Conservation (phyloP, 768 basidiomycete genomes). For the Sporobolomyces phaffii region DNA sequence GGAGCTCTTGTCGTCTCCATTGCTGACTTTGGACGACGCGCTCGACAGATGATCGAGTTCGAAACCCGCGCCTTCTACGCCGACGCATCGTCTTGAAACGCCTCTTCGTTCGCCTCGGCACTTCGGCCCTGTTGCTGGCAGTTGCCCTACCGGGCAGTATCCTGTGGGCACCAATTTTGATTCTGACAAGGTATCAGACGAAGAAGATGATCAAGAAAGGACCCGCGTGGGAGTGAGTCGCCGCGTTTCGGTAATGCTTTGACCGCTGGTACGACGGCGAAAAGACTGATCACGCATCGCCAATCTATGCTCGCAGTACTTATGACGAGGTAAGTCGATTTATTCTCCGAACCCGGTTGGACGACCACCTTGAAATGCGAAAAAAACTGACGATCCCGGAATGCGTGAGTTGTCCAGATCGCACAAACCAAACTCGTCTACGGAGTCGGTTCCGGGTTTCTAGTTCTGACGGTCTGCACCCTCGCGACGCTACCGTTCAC, state of each 20-base stretch:
- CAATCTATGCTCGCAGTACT: conserved; percentile 13
- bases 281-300: not conserved
- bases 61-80: conserved; percentile 54
- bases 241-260: too few species aligned
- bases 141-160: conserved; percentile 69
- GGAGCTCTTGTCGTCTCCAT: too few species aligned
- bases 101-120: conserved; percentile 60
- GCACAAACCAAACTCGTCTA: conserved; percentile 52
- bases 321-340: conserved; percentile 31
- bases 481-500: conserved; percentile 61
- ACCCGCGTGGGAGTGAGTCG: conserved; percentile 33
- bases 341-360: not conserved
- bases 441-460: conserved; percentile 66
- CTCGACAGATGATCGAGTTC: conserved; percentile 65
- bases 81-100: conserved; percentile 58
- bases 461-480: conserved; percentile 59
- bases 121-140: conserved; percentile 59
- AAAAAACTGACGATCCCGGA: too few species aligned
- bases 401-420: not conserved
- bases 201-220: conserved; percentile 66
- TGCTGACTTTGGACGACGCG: too few species aligned
- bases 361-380: too few species aligned
- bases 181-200: conserved; percentile 63
- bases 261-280: too few species aligned
- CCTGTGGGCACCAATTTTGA: conserved; percentile 77